Conservation (phyloP, 306 rosid genomes). For the Malus asiatica region DNA sequence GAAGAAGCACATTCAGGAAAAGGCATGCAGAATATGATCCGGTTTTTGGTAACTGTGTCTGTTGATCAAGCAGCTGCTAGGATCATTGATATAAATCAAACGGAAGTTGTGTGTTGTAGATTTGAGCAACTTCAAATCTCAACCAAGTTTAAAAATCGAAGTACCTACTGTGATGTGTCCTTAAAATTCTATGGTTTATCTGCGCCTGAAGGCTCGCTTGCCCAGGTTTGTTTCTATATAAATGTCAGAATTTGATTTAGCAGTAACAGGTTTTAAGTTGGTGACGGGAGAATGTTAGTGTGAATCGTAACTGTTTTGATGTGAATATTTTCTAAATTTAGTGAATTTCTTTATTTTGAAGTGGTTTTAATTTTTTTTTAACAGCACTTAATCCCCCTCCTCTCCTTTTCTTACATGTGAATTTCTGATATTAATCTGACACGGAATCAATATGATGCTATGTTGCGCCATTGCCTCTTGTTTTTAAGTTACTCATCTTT, state of each 20-base stretch:
- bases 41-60: slow-evolving; percentile 62
- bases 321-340: not conserved
- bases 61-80: slow-evolving; percentile 85
- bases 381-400: not conserved
- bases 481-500: not conserved
- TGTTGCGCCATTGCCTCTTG: not conserved
- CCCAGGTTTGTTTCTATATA: slow-evolving; percentile 62
- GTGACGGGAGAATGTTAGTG: not conserved
- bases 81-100: slow-evolving; percentile 61
- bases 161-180: slow-evolving; percentile 73
- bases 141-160: slow-evolving; percentile 76
- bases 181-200: slow-evolving; percentile 82
- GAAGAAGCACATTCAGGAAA: slow-evolving; percentile 63
- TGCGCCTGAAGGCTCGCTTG: slow-evolving; percentile 94
- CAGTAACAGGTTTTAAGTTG: slow-evolving; percentile 15
- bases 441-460: not conserved
- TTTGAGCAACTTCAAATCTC: slow-evolving; percentile 85
- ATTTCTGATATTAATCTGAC: not conserved
- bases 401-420: not conserved
- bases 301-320: not conserved
- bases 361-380: not conserved
- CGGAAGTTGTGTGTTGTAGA: slow-evolving; percentile 79
- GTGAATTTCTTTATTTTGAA: not conserved
- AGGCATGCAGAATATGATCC: slow-evolving; percentile 72
- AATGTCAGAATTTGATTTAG: slow-evolving; percentile 8